Percentiles rank a stretch among this genome's conserved stretches.
phyloP scores from a whole-genome alignment of 306 rosid genomes.

The Arachis hypogaea region DNA sequence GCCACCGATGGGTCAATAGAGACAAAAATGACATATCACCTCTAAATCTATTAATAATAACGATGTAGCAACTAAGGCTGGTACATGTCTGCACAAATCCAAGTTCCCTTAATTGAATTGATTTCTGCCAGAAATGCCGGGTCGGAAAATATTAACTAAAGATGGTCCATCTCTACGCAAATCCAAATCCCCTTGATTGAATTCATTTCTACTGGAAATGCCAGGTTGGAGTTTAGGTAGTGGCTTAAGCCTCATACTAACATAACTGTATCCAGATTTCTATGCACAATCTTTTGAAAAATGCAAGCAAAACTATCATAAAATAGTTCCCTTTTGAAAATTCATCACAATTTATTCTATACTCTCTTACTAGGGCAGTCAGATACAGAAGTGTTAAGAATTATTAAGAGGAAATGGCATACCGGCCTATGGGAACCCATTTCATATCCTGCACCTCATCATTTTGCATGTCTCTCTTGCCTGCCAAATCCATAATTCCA shows the following conservation, averaged over 20 bases:
- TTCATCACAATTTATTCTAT: constrained; percentile 12
- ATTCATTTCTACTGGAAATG: constrained; percentile 23
- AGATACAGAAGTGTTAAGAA: not conserved
- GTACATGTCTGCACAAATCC: constrained; percentile 21
- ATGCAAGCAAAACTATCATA: not conserved
- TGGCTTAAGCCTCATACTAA: constrained; percentile 27
- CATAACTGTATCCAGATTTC: constrained; percentile 24
- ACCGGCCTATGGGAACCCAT: constrained; percentile 53
- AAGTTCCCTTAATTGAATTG: constrained; percentile 30
- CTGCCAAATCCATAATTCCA: constrained; percentile 44
- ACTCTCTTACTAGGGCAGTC: constrained; percentile 28
- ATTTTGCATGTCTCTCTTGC: constrained; percentile 41
- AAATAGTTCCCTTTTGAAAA: constrained; percentile 23
- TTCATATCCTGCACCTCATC: constrained; percentile 42
- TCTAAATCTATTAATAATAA: constrained; percentile 24
- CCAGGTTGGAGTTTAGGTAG: constrained; percentile 15
- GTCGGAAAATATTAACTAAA: not conserved
- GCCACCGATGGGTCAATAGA: constrained; percentile 27
- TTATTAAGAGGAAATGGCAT: constrained; percentile 40
- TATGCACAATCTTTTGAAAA: constrained; percentile 17
- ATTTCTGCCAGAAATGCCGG: constrained; percentile 9
- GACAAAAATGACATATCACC: constrained; percentile 29
- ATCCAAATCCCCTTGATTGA: constrained; percentile 31
- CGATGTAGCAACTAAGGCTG: constrained; percentile 12
- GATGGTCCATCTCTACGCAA: constrained; percentile 11